Base-by-base conservation (phyloP, 208 protist genomes). In the Angomonas deanei region DNA sequence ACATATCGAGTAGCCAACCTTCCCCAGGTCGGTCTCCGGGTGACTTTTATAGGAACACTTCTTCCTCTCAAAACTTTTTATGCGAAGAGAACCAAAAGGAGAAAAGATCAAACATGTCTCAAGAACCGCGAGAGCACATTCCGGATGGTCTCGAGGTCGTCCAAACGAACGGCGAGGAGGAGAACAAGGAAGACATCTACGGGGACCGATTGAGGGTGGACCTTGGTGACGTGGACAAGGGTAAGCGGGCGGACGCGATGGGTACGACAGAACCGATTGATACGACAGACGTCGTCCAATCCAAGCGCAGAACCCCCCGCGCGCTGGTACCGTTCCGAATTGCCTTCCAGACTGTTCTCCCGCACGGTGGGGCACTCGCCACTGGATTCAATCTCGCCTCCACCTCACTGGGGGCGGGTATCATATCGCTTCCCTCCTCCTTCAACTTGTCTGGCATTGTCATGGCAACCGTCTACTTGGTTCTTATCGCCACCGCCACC, bases 331-430 rank as follows among this genome's bases (percentile, higher is more conserved):
- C 64, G 54, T 31, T 68, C 73, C 38, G 64, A 76, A 27, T 19
- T 26, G 54, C 24, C 11, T 68, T 83, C 28, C 64, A 72, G 26
- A 33, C 74, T 42, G 58, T 90, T 17, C 49, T 91, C 2, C 81
- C 84, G 2, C 68, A 61, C 19, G 84, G 84, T 8, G 81, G 78
- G 34, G 30, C 85, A 27, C 28, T 78, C 4, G 57, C 81, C 19
- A 64, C 52, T 42, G 65, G 58, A 31, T 80, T 90, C 67, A 91
- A 77, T 63, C 61, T 90, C 8, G 64, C 70, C 23, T 68, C 66
- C 10, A 55, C 70, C 10, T 75, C 78, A 6, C 39, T 93, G 36
- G 86, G 84, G 23, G 84, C 76, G 26, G 84, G 84, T 24, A 86
- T 87, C 36, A 53, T 93, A 21, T 61, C 69, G 17, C 61, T 89